A percentile compares a stretch with the other conserved stretches of the same genome.
Evolutionary conservation across 2,329 filamentous ascomycete genomes (phyloP).

Genomic region (Fusarium austroafricanum): DNA sequence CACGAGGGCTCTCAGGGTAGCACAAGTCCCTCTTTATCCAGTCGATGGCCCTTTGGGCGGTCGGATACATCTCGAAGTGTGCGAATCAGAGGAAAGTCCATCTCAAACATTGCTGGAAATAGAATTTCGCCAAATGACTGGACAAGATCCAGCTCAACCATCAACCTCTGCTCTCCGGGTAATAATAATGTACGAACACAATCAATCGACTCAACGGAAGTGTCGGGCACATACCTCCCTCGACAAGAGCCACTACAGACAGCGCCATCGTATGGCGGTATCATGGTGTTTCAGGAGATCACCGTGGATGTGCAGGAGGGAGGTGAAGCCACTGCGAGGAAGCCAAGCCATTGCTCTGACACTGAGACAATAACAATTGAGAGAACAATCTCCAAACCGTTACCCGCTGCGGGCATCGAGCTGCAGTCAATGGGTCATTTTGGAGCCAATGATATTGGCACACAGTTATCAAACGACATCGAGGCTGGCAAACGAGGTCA

Average conservation of each 20-base stretch:
- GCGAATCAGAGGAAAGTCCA: constrained; percentile 13
- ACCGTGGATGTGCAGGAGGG: constrained; percentile 60
- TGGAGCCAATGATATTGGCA: constrained; percentile 39
- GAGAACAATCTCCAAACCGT: constrained; percentile 12
- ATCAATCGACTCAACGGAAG: constrained; percentile 35
- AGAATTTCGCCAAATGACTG: constrained; percentile 35
- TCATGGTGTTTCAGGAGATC: constrained; percentile 72
- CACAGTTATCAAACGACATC: constrained; percentile 24
- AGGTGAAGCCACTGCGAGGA: constrained; percentile 10
- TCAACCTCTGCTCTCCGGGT: constrained; percentile 41
- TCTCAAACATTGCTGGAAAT: constrained; percentile 8
- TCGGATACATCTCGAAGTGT: constrained; percentile 7
- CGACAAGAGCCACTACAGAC: constrained; percentile 42
- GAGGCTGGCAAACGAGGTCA: constrained; percentile 27
- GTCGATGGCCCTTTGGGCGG: constrained; percentile 30
- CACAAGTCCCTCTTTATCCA: constrained; percentile 11
- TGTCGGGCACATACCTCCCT: constrained; percentile 30
- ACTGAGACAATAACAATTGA: constrained; percentile 18
- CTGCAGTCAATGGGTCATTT: constrained; percentile 43
- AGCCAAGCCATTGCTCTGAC: constrained; percentile 12
- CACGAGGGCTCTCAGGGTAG: constrained; percentile 11
- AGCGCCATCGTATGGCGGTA: constrained; percentile 59
- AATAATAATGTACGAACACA: constrained; percentile 20
- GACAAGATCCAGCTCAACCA: constrained; percentile 40
- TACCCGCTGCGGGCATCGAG: constrained; percentile 38